A percentile compares a stretch with the other conserved stretches of the same genome.
Evolutionary conservation across 1,284 basidiomycete genomes (phyloP).

Genomic region (Leccinum subrobustum): DNA sequence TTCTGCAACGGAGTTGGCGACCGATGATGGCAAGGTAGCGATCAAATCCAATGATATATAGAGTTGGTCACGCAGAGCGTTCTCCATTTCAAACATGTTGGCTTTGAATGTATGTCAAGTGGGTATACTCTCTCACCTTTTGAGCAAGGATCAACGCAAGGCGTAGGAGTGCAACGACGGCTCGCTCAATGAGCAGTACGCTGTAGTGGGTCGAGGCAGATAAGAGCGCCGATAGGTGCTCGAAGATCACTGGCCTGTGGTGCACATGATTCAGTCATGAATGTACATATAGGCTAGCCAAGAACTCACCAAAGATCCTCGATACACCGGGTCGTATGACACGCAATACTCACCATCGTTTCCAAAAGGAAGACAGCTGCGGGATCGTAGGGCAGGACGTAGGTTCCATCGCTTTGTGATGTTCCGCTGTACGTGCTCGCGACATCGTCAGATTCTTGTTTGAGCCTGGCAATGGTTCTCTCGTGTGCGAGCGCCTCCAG

Average conservation of each 20-base stretch:
- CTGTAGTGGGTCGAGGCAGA: constrained; percentile 81
- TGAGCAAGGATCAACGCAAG: constrained; percentile 79
- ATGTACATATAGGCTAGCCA: background rate
- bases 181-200: constrained; percentile 91
- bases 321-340: constrained; percentile 73
- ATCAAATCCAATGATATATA: constrained; percentile 92
- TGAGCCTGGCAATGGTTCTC: constrained; percentile 73
- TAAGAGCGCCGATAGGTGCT: constrained; percentile 84
- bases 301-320: constrained; percentile 79
- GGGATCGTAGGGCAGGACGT: constrained; percentile 86
- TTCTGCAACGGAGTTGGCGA: constrained; percentile 86
- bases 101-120: constrained; percentile 3
- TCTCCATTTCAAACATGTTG: constrained; percentile 38
- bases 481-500: constrained; percentile 90
- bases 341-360: constrained; percentile 87
- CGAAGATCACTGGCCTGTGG: constrained; percentile 85
- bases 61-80: constrained; percentile 83
- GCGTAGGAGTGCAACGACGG: constrained; percentile 86
- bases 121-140: constrained; percentile 48
- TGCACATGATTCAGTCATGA: background rate
- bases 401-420: constrained; percentile 40
- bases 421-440: constrained; percentile 34
- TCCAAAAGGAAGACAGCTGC: constrained; percentile 93
- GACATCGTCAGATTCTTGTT: constrained; percentile 62
- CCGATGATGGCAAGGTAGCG: constrained; percentile 71